A percentile compares a stretch with the other conserved stretches of the same genome.
phyloP scores from a whole-genome alignment of 2,329 filamentous ascomycete genomes.

The Chaetomiaceae sp. region DNA sequence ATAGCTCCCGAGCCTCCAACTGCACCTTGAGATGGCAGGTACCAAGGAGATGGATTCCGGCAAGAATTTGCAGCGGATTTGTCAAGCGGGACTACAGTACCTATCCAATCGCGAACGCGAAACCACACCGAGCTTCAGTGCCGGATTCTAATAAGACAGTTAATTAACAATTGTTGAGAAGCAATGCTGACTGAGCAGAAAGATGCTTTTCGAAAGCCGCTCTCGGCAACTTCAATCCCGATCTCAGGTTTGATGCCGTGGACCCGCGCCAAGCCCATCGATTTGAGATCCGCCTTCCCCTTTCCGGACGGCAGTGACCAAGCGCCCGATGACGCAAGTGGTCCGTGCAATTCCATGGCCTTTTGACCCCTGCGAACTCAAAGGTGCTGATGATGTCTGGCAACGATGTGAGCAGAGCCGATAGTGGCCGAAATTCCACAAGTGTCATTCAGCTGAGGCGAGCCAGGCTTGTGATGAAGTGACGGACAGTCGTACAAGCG shows the following conservation, averaged over 20 bases:
- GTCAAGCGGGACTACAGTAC: constrained; percentile 2
- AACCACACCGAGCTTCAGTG: not conserved
- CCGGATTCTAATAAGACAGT: not conserved
- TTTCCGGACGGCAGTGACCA: not conserved
- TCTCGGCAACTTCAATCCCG: too few species aligned
- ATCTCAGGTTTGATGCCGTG: not conserved
- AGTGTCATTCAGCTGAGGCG: too few species aligned
- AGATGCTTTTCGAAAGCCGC: not conserved
- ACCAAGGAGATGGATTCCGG: not conserved
- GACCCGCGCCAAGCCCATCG: constrained; percentile 8
- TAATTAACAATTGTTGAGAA: not conserved
- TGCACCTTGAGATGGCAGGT: not conserved
- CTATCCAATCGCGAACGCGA: not conserved
- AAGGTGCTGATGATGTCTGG: too few species aligned
- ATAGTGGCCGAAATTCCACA: too few species aligned
- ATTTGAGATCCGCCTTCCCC: constrained; percentile 12
- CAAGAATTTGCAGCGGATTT: constrained; percentile 6
- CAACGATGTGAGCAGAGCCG: too few species aligned
- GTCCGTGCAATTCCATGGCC: constrained; percentile 2
- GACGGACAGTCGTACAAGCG: not conserved
- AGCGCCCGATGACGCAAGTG: constrained; percentile 21
- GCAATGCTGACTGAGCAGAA: not conserved
- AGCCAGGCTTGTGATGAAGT: not conserved
- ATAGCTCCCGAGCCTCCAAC: too few species aligned
- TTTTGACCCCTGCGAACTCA: too few species aligned